Conservation (phyloP, 805 yeast genomes). For the Candida tallmaniae region DNA sequence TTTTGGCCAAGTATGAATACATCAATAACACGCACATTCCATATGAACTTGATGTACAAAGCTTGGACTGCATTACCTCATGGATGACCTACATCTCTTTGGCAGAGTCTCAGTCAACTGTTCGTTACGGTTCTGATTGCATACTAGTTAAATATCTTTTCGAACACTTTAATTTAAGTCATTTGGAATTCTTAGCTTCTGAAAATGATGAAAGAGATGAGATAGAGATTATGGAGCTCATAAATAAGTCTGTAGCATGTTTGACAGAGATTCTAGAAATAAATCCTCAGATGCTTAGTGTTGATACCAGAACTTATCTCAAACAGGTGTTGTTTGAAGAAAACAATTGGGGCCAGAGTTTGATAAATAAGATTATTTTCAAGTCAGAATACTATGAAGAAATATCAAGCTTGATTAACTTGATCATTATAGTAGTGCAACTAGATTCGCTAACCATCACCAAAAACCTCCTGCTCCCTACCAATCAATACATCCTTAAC, state of each 20-base stretch:
- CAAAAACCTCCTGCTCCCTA: constrained; percentile 30
- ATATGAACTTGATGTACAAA: constrained; percentile 3
- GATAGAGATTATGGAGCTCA: constrained; percentile 13
- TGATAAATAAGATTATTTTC: constrained; percentile 29
- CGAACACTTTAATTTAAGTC: constrained; percentile 9
- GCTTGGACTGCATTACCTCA: constrained; percentile 25
- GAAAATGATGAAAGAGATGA: constrained; percentile 1
- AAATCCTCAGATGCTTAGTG: constrained; percentile 38
- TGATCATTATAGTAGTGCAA: constrained; percentile 45
- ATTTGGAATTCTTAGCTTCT: neutral
- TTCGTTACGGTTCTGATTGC: constrained; percentile 27
- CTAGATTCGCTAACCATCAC: constrained; percentile 42
- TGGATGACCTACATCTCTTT: constrained; percentile 36
- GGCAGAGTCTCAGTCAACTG: constrained; percentile 30
- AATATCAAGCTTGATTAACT: constrained; percentile 38
- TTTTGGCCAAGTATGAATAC: constrained; percentile 8
- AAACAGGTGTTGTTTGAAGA: constrained; percentile 37
- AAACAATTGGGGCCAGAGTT: constrained; percentile 41
- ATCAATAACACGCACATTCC: constrained; percentile 2
- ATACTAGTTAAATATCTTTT: constrained; percentile 20
- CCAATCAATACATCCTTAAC: constrained; percentile 39
- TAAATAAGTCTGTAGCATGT: constrained; percentile 26
- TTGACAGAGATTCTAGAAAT: constrained; percentile 44
- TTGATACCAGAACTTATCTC: constrained; percentile 12
- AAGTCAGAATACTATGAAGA: constrained; percentile 27